Evolutionary conservation across 768 basidiomycete species (phyloP).

Genomic region (Lyophyllum semitale): DNA sequence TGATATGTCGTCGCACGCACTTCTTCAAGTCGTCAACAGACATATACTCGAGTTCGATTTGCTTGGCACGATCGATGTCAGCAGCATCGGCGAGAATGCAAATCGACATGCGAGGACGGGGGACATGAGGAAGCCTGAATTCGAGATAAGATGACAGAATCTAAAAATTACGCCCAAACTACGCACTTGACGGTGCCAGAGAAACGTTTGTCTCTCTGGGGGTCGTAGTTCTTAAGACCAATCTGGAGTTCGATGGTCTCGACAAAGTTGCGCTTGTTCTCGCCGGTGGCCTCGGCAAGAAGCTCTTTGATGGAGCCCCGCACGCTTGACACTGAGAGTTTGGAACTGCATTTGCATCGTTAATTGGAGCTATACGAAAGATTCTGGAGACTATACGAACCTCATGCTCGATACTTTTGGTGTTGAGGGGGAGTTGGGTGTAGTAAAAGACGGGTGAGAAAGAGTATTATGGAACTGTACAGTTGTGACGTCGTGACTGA

Average conservation of each 20-base stretch:
- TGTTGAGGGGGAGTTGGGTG: conserved; percentile 21
- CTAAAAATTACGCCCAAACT: neutral
- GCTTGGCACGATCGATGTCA: conserved; percentile 98
- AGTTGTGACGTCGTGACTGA: conserved; percentile 26
- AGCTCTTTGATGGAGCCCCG: conserved; percentile 95
- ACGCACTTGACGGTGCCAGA: conserved; percentile 93
- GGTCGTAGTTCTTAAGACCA: conserved; percentile 98
- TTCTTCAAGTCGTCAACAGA: conserved; percentile 99
- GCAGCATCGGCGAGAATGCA: conserved; percentile 99
- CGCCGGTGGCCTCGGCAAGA: conserved; percentile 78
- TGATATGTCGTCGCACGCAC: conserved; percentile 41
- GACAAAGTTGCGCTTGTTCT: conserved; percentile 91
- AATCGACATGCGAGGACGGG: conserved; percentile 98
- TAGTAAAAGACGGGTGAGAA: conserved; percentile 11
- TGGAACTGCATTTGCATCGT: conserved; percentile 39
- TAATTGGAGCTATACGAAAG: neutral
- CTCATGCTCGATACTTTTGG: conserved; percentile 24
- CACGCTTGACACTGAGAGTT: conserved; percentile 99
- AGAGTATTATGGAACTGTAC: conserved; percentile 25
- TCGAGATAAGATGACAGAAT: conserved; percentile 2
- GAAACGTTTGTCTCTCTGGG: conserved; percentile 99
- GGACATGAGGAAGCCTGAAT: conserved; percentile 88
- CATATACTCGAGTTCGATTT: conserved; percentile 98
- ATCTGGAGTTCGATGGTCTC: conserved; percentile 97
- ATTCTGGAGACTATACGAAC: conserved; percentile 13